These are phyloP conservation scores for Halophytophthora batemanensis DNA, from an alignment of 352 stramenopile genomes.

Conservation along the genomic window DNA sequence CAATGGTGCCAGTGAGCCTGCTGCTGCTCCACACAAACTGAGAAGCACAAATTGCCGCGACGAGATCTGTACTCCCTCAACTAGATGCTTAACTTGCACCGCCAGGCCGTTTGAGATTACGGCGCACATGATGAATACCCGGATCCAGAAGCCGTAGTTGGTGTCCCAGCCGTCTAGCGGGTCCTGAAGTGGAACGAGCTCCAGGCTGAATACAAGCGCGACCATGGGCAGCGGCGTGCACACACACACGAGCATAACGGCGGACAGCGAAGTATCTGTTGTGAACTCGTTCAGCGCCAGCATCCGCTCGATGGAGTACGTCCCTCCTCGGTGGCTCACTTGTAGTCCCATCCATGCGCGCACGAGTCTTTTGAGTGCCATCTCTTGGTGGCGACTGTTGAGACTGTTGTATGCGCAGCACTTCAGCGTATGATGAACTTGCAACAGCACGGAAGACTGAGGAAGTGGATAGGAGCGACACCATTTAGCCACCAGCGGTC, in stretches of 20 bases:
- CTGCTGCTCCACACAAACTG: too few relatives aligned
- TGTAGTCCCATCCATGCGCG: not conserved
- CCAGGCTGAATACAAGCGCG: not conserved
- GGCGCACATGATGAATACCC: not conserved
- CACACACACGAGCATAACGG: slow-evolving; percentile 3
- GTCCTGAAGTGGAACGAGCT: slow-evolving; percentile 4
- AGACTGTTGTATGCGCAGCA: not conserved
- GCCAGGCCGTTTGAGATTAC: not conserved
- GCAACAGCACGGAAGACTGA: too few relatives aligned
- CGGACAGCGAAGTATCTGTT: slow-evolving; percentile 1
- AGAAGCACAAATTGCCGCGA: too few relatives aligned
- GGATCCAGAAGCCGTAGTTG: slow-evolving; percentile 7
- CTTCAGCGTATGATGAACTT: too few relatives aligned
- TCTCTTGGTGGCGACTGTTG: not conserved
- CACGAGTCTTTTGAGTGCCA: not conserved
- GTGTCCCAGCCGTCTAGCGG: not conserved
- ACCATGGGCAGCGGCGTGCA: not conserved
- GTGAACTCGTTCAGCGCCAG: slow-evolving; percentile 19
- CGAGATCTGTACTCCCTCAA: not conserved
- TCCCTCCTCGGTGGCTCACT: slow-evolving; percentile 1
- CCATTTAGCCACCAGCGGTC: too few relatives aligned
- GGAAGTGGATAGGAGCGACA: too few relatives aligned
- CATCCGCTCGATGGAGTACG: slow-evolving; percentile 22
- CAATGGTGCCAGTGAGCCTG: not conserved
- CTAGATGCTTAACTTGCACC: not conserved